Base-by-base conservation (phyloP, 2,329 filamentous ascomycete genomes). In the Eurotiales sp. region DNA sequence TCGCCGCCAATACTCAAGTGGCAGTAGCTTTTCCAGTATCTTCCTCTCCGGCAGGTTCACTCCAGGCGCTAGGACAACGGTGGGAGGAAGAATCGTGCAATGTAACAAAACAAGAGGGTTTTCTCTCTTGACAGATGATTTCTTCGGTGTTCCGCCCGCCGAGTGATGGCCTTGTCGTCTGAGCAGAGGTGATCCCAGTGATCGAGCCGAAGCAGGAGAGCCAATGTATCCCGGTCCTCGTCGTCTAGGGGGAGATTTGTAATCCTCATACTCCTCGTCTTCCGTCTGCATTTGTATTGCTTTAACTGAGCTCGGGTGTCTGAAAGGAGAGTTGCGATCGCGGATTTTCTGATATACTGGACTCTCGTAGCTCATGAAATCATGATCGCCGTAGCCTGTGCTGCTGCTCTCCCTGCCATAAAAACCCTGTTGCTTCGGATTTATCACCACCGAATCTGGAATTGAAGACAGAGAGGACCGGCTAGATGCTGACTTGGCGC, bases 21-120 rank as follows among this genome's bases (percentile, higher is more conserved):
- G 79, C 52, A 83, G 69, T 6, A 78, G 65, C 27, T 77, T 75
- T 42, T 69, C 71, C 59, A 84, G 71, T 15, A 72, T 60, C 7
- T 75, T 69, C 47, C 72, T 64, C 37, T 70, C 67, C 23, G 67
- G 67, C 2, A 59, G 56, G 0, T 58, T 58, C 2, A 62, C 15
- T 1, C 67, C 58, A 4, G 66, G 67, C 3, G 75, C 72, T 41
- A 79, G 76, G 0, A 76, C 73, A 3, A 79, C 61, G 14, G 75
- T 74, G 11, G 78, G 73, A 0, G 80, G 78, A 12, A 85, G 68
- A 1, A 85, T 64, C 4, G 77, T 84, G 47, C 82, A 78, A 60
- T 85, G 82, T 3, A 85, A 67, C 46, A 85, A 64, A 2, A 85
- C 79, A 3, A 85, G 71, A 0, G 82, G 82, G 52, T 76, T 75